Base-by-base conservation (phyloP, 441 rosid species). In the Erysimum cheiri region DNA sequence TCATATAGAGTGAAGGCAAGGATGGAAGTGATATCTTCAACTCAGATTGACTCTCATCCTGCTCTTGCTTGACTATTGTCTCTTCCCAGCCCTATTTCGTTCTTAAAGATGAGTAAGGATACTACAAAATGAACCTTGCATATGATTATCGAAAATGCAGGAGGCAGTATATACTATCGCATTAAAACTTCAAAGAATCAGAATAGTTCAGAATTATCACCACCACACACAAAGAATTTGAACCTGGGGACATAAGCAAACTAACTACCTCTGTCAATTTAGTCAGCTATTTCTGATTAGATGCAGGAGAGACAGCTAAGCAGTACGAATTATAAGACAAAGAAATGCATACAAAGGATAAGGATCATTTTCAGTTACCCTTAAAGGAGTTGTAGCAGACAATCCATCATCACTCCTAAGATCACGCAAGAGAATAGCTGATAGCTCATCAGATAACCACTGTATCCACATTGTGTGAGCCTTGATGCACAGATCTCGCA, bases 51-150 rank as follows among this genome's bases (percentile, higher is more conserved):
- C 79, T 85, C 72, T 82, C 91, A 53, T 82, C 88, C 77, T 87
- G 91, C 69, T 89, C 97, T 82, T 89, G 92, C 81, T 87, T 89
- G 71, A 96, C 89, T 55, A 91, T 81, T 33, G 92, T 91, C 85
- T 93, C 98, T 74, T 93, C 99, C 99, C 99, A 96, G 40, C 99
- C 99, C 98, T 92, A 84, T 54, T 56, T 71, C 77, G 80, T 68
- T 68, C 68, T 50, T 55, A 76, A 71, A 53, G 65, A 80, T 74
- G 73, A 74, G 64, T 60, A 65, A 69, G 64, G 59, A 63, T 69
- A 64, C 66, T 54, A 52, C 17, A 44, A 70, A 33, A 29, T 19
- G 41, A 58, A 24, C 19, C 43, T 46, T 39, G 60, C 56, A 57
- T 32, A 64, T 41, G 56, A 52, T 39, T 15, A 52, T 39, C 3